Evolutionary conservation across 2,329 filamentous ascomycete species (phyloP), one percentile per base, ranked within the genome.

Genomic region (Diaporthe sp.): DNA sequence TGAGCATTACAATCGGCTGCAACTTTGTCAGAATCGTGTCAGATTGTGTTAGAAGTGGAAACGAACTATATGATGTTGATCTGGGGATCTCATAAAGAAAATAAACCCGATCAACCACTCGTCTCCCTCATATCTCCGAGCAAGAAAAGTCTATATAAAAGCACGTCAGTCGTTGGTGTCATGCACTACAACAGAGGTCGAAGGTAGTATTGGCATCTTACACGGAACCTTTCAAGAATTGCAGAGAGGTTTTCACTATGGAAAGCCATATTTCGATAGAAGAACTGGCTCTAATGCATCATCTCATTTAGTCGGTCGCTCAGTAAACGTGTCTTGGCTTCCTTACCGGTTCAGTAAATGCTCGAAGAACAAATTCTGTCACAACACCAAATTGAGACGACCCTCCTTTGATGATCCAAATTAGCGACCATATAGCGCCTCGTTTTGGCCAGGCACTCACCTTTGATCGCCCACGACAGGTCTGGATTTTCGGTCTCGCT

Each of bases 41-140:
- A 34, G 17, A 22, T 3, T 9, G 28, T 4, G 4, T 9, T 4
- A 6, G 2, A 6, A 57, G 15, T 34, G 15, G 22, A 1, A 34
- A 37, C 57, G 4, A 4, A 60, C 57, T 37, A 9, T 37, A 4
- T n/a, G 57, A 2, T 37, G 31, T n/a, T 60, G 2, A 17, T 60
- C 57, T 7, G 17, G 31, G 19, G 57, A 60, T 22, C 31, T 37
- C 31, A 13, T 60, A 10, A 60, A 37, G 31, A 60, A 37, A 2
- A 60, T 37, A 4, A 60, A 60, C 17, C 57, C 31, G 57, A 60
- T 60, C 34, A 60, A 37, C 57, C 57, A 39, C 22, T n/a, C 57
- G 8, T 60, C 57, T 22, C 9, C 10, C 31, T 37, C 1, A 4
- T 60, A 10, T 6, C 8, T 19, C 22, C 57, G 57, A n/a, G 31